These are phyloP conservation scores for Trichoderma endophyticum DNA, from an alignment of 2,329 filamentous ascomycete species.

Conservation along the genomic window DNA sequence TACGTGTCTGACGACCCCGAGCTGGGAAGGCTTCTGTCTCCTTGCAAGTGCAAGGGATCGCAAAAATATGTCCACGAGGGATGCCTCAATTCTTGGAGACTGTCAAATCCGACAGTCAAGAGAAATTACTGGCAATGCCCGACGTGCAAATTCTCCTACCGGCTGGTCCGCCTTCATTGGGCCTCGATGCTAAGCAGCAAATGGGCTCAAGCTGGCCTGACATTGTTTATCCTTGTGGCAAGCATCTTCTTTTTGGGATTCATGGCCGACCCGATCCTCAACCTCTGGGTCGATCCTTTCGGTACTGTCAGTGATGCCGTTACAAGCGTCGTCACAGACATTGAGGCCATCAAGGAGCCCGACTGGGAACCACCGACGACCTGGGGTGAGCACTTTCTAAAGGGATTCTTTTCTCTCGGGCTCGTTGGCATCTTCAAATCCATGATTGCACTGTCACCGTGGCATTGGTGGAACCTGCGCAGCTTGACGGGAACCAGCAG, in stretches of 20 bases:
- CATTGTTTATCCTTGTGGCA: slow-evolving; percentile 65
- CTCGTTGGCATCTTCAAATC: slow-evolving; percentile 82
- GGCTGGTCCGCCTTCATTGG: slow-evolving; percentile 73
- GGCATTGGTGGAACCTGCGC: slow-evolving; percentile 73
- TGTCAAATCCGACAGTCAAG: slow-evolving; percentile 60
- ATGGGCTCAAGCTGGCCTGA: slow-evolving; percentile 66
- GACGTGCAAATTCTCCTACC: slow-evolving; percentile 82
- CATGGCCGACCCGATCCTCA: slow-evolving; percentile 87
- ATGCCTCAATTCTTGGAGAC: slow-evolving; percentile 80
- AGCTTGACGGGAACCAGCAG: slow-evolving; percentile 50
- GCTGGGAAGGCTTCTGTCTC: slow-evolving; percentile 75
- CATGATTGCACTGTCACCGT: slow-evolving; percentile 69
- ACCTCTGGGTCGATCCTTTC: slow-evolving; percentile 78
- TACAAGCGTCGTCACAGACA: slow-evolving; percentile 42
- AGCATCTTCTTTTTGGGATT: slow-evolving; percentile 84
- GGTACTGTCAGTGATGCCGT: slow-evolving; percentile 57
- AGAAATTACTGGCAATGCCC: slow-evolving; percentile 84
- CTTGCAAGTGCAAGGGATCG: slow-evolving; percentile 90
- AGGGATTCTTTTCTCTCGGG: slow-evolving; percentile 87
- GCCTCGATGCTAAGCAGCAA: slow-evolving; percentile 66
- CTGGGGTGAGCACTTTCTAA: slow-evolving; percentile 82
- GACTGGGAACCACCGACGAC: slow-evolving; percentile 51
- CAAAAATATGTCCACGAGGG: slow-evolving; percentile 93
- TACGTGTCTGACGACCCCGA: slow-evolving; percentile 74
- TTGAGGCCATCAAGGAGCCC: slow-evolving; percentile 34